Evolutionary conservation across 768 basidiomycete genomes (phyloP), one percentile per base, ranked within the genome.

Genomic region (Boletellus ananas): DNA sequence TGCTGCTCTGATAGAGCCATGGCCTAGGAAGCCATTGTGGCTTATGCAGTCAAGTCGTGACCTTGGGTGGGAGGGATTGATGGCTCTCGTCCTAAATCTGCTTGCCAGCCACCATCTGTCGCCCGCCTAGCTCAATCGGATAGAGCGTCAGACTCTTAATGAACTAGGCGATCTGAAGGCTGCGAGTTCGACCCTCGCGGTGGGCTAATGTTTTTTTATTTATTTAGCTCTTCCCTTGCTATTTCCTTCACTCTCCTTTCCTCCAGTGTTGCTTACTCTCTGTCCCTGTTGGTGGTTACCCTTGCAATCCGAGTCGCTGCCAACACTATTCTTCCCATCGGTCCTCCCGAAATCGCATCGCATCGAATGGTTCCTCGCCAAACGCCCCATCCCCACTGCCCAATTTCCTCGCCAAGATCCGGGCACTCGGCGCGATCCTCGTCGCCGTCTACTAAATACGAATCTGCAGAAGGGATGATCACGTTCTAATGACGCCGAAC

Each of bases 61-160:
- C 25, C 8, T 8, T 4, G 25, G 25, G n/a, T n/a, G n/a, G n/a
- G n/a, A n/a, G n/a, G 23, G 4, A 5, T 5, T 23, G 23, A 23
- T 23, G 23, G 23, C 23, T 23, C 23, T 25, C 23, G 23, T 25
- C 23, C 7, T 25, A 25, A 25, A 25, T 25, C 23, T 25, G 23
- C 23, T 25, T 25, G 29, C 29, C 7, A 29, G 29, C 1, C 9
- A 11, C 1, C 7, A 29, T 6, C 18, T 34, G 34, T 41, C 57
- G 77, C 77, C 78, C 74, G 77, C 77, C 77, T 79, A 80, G 79
- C 77, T 79, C 79, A 79, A 79, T 79, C 76, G 77, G 77, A 79
- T 79, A 79, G 78, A 79, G 77, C 77, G 77, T 79, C 77, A 79
- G 77, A 79, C 77, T 79, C 76, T 79, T 79, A 79, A 16, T n/a